Percentiles rank a stretch among this genome's conserved stretches.
phyloP scores from a whole-genome alignment of 108 stramenopile species.

The Halocafeteria seosinensis region DNA sequence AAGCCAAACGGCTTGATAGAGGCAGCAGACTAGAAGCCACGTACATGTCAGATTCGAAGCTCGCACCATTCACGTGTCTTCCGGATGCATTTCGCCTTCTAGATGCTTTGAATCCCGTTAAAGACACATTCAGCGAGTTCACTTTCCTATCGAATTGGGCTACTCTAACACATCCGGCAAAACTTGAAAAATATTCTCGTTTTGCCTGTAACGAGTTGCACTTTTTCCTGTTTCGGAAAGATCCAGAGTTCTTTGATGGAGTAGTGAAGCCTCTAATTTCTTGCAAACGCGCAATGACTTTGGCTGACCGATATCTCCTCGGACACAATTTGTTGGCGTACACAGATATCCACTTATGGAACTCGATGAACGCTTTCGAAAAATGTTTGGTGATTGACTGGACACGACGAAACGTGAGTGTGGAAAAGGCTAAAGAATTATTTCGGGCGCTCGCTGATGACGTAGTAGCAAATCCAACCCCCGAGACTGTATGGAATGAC shows the following conservation, averaged over 20 bases:
- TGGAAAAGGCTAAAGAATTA: background rate
- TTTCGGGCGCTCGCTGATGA: too few species aligned
- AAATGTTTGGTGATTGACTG: background rate
- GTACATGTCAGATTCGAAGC: too few species aligned
- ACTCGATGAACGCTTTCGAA: background rate
- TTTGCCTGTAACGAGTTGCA: conserved; percentile 3
- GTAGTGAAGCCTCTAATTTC: background rate
- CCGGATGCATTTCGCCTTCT: too few species aligned
- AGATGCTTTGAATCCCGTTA: too few species aligned
- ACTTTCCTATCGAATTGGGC: background rate
- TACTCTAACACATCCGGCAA: background rate
- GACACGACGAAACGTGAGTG: background rate
- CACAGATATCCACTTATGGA: too few species aligned
- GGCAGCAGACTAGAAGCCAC: too few species aligned
- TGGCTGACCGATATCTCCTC: background rate
- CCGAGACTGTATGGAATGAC: too few species aligned
- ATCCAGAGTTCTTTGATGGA: background rate
- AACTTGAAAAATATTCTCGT: background rate
- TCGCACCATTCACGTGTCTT: too few species aligned
- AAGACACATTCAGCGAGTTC: background rate
- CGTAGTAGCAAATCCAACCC: too few species aligned
- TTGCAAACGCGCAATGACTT: background rate
- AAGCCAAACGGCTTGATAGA: too few species aligned
- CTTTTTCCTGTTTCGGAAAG: background rate
- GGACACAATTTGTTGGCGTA: background rate